Evolutionary conservation across 2,329 filamentous ascomycete genomes (phyloP).

Genomic region (Trichoderma hamatum): DNA sequence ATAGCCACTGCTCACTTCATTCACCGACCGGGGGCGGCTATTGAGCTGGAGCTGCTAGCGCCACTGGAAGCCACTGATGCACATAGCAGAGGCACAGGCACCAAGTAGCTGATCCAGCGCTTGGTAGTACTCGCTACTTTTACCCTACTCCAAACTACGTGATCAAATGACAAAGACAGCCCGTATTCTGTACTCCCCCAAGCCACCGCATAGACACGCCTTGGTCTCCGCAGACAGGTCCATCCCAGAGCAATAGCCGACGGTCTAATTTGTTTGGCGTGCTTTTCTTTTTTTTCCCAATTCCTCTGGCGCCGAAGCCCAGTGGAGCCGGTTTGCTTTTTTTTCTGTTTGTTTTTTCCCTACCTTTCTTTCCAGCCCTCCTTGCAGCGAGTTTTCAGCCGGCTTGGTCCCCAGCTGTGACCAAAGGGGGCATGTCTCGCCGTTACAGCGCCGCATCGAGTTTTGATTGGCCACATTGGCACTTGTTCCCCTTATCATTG

Average conservation of each 20-base stretch:
- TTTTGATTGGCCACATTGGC: not conserved
- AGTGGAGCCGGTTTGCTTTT: slow-evolving; percentile 6
- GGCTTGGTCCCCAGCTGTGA: not conserved
- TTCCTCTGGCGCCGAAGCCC: slow-evolving; percentile 8
- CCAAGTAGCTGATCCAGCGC: not conserved
- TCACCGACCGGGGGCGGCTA: not conserved
- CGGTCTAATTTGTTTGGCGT: not conserved
- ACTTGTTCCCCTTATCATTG: not conserved
- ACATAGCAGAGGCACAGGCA: not conserved
- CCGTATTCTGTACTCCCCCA: not conserved
- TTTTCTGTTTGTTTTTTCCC: not conserved
- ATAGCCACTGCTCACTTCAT: slow-evolving; percentile 7
- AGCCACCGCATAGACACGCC: not conserved
- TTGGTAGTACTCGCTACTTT: not conserved
- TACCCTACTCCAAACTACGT: not conserved
- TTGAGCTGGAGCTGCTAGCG: not conserved
- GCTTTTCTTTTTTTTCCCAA: not conserved
- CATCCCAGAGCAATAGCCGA: slow-evolving; percentile 19
- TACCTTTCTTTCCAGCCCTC: not conserved
- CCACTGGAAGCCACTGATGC: not conserved
- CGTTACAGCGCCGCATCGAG: slow-evolving; percentile 7
- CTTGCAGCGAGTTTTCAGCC: slow-evolving; percentile 19
- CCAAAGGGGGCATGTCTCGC: slow-evolving; percentile 22
- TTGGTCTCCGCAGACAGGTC: not conserved
- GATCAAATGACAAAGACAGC: not conserved